These are phyloP conservation scores for Knufia fluminis DNA, from an alignment of 2,329 filamentous ascomycete species.

Conservation along the genomic window DNA sequence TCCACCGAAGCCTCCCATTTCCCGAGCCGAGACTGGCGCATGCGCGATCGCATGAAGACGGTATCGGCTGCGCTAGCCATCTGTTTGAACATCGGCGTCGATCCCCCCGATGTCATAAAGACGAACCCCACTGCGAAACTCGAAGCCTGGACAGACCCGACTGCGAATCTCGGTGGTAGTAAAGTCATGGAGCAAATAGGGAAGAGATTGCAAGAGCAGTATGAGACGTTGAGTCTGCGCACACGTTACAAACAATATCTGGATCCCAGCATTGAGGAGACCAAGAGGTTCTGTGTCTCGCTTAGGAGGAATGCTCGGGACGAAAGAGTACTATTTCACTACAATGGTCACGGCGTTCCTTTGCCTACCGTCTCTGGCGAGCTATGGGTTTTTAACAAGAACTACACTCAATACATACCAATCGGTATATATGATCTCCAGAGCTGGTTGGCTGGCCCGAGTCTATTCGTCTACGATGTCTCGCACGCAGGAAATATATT, in stretches of 20 bases:
- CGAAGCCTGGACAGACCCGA: constrained; percentile 95
- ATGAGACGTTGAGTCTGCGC: constrained; percentile 86
- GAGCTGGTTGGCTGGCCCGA: constrained; percentile 89
- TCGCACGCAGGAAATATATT: constrained; percentile 94
- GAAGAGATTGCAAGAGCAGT: constrained; percentile 90
- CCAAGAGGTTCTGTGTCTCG: constrained; percentile 89
- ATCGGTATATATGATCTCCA: constrained; percentile 92
- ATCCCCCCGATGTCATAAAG: constrained; percentile 93
- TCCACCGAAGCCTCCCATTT: constrained; percentile 47
- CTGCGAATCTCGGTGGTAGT: constrained; percentile 63
- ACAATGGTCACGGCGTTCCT: constrained; percentile 95
- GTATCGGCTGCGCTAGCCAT: constrained; percentile 90
- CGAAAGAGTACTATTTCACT: constrained; percentile 92
- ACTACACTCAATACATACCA: constrained; percentile 97
- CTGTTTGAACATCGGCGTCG: constrained; percentile 93
- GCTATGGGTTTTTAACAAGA: constrained; percentile 99
- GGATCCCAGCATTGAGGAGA: constrained; percentile 93
- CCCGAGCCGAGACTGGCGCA: constrained; percentile 83
- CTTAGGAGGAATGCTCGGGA: constrained; percentile 88
- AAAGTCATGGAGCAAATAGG: constrained; percentile 92
- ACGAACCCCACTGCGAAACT: constrained; percentile 87
- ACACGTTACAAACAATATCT: constrained; percentile 97
- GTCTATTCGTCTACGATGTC: constrained; percentile 95
- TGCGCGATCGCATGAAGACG: constrained; percentile 92
- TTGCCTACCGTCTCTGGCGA: constrained; percentile 92